Evolutionary conservation across 2,329 filamentous ascomycete genomes (phyloP).

Genomic region (Cryphonectria carpinicola): DNA sequence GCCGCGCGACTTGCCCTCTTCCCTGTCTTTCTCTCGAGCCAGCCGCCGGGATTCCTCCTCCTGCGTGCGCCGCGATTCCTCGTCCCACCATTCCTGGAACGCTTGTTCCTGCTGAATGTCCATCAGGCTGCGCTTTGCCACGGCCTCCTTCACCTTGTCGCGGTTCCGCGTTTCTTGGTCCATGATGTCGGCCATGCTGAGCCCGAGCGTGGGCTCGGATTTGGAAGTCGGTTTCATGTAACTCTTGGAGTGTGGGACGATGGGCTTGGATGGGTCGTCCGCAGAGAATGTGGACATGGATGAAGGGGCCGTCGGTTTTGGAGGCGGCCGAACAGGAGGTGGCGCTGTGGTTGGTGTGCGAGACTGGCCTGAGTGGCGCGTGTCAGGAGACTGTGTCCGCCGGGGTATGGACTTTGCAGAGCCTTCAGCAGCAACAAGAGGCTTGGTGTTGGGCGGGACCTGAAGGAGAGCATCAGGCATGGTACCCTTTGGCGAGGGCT

Average conservation of each 20-base stretch:
- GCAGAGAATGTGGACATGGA: conserved; percentile 32
- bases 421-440: conserved; percentile 48
- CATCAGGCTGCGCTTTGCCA: conserved; percentile 84
- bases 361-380: conserved; percentile 63
- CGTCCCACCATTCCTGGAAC: conserved; percentile 96
- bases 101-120: conserved; percentile 97
- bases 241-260: conserved; percentile 64
- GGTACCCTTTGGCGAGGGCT: conserved; percentile 55
- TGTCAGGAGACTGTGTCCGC: conserved; percentile 64
- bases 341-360: conserved; percentile 38
- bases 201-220: conserved; percentile 65
- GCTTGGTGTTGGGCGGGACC: conserved; percentile 43
- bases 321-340: conserved; percentile 26
- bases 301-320: conserved; percentile 20
- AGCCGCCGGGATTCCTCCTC: conserved; percentile 58
- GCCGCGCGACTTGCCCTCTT: conserved; percentile 30
- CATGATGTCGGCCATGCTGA: conserved; percentile 87
- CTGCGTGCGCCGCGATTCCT: conserved; percentile 74
- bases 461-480: conserved; percentile 42
- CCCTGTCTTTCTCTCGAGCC: conserved; percentile 48
- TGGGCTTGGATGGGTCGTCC: conserved; percentile 42
- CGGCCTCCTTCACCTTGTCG: conserved; percentile 78
- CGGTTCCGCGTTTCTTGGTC: conserved; percentile 85
- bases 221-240: conserved; percentile 63
- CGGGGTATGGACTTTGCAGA: conserved; percentile 45